phyloP scores from a whole-genome alignment of 108 stramenopile species.

The Nitzschia putrida region DNA sequence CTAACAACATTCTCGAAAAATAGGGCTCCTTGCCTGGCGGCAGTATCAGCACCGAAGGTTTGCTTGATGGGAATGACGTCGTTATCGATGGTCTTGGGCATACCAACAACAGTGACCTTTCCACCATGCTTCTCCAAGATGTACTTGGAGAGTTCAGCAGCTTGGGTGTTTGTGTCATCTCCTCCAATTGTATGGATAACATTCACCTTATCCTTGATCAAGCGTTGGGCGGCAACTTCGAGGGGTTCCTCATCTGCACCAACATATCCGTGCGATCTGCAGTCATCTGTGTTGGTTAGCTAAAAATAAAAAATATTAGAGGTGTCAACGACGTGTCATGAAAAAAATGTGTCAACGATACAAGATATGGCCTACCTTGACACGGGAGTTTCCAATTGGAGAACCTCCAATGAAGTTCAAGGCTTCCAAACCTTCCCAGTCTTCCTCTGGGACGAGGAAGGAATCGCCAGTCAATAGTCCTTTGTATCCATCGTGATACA shows the following conservation, averaged over 20 bases:
- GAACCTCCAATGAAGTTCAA: conserved; percentile 82
- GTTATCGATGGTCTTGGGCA: conserved; percentile 89
- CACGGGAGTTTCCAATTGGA: conserved; percentile 90
- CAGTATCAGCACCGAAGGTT: conserved; percentile 91
- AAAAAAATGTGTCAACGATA: not conserved
- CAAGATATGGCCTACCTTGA: conserved; percentile 69
- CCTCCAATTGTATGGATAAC: conserved; percentile 93
- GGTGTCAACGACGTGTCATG: not conserved
- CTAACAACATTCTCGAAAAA: conserved; percentile 87
- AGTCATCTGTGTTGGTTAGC: conserved; percentile 88
- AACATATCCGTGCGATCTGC: conserved; percentile 78
- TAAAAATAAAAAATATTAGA: conserved; percentile 18
- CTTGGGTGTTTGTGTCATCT: conserved; percentile 93
- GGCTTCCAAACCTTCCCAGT: conserved; percentile 55
- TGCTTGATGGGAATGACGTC: conserved; percentile 88
- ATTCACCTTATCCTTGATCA: conserved; percentile 75
- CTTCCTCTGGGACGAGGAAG: conserved; percentile 62
- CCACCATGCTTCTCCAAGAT: conserved; percentile 78
- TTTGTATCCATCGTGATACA: conserved; percentile 88
- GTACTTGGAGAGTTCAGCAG: conserved; percentile 83
- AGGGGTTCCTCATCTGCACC: conserved; percentile 79
- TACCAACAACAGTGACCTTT: conserved; percentile 85
- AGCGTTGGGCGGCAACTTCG: conserved; percentile 81
- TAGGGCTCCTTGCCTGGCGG: conserved; percentile 79
- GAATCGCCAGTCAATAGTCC: conserved; percentile 84